These are phyloP conservation scores for Tremellales sp. DNA, from an alignment of 1,284 basidiomycete species.

Conservation along the genomic window DNA sequence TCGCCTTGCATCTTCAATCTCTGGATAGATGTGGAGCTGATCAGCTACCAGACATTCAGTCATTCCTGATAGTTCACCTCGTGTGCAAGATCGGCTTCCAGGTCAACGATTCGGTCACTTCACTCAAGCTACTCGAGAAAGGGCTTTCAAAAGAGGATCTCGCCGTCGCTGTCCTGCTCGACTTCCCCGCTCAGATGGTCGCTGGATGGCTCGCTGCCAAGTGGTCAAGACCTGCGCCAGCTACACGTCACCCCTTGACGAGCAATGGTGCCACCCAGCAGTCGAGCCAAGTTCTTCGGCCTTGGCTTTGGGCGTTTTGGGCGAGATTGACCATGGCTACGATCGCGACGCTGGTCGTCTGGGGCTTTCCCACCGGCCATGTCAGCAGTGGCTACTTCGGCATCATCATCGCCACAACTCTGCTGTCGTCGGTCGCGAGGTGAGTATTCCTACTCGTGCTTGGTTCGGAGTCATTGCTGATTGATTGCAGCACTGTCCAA, in stretches of 20 bases:
- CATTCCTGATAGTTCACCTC: constrained; percentile 79
- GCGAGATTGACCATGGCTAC: constrained; percentile 69
- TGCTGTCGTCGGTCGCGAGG: constrained; percentile 81
- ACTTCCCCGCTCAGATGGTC: constrained; percentile 96
- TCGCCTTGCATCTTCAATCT: constrained; percentile 5
- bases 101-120: constrained; percentile 88
- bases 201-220: constrained; percentile 94
- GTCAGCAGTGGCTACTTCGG: constrained; percentile 65
- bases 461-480: background rate
- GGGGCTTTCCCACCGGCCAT: constrained; percentile 64
- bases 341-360: constrained; percentile 73
- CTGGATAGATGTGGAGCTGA: background rate
- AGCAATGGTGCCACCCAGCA: background rate
- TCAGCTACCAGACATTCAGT: constrained; percentile 72
- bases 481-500: constrained; percentile 77
- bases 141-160: constrained; percentile 93
- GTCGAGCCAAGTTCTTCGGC: constrained; percentile 57
- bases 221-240: constrained; percentile 61
- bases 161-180: constrained; percentile 88
- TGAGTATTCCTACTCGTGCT: constrained; percentile 47
- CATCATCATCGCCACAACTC: constrained; percentile 72
- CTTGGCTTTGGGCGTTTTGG: constrained; percentile 92
- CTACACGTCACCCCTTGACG: constrained; percentile 24
- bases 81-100: constrained; percentile 95
- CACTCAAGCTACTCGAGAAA: constrained; percentile 94